Conservation (phyloP, 2,329 filamentous ascomycete genomes). For the Ophiostoma piceae region DNA sequence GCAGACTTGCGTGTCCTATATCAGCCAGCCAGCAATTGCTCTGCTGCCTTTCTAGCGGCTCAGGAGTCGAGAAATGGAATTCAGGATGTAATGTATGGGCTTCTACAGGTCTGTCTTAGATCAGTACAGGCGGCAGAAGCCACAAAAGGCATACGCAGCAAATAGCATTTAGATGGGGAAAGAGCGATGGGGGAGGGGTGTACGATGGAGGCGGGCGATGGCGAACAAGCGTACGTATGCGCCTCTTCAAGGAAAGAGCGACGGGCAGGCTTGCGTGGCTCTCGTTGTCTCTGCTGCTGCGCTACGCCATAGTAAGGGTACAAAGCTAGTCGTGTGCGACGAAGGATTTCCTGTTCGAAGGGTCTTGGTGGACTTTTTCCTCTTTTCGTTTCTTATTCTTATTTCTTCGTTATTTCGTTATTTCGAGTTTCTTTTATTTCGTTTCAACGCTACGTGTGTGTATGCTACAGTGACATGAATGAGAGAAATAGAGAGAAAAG, state of each 20-base stretch:
- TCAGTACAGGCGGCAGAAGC: neutral
- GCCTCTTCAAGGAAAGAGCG: constrained; percentile 27
- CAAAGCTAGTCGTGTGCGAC: constrained; percentile 14
- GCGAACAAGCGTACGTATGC: constrained; percentile 29
- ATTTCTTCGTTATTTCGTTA: neutral
- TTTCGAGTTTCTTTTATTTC: neutral
- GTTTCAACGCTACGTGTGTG: neutral
- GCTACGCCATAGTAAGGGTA: constrained; percentile 20
- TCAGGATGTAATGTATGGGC: neutral
- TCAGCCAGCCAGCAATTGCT: neutral
- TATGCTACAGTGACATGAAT: neutral
- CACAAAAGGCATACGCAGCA: neutral
- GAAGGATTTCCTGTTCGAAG: constrained; percentile 15
- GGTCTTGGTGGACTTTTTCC: constrained; percentile 16
- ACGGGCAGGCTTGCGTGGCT: constrained; percentile 27
- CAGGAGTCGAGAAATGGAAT: neutral
- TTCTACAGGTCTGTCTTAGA: neutral
- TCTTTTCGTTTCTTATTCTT: neutral
- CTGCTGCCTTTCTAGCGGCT: neutral
- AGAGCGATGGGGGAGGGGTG: constrained; percentile 12
- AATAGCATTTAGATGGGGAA: constrained; percentile 12
- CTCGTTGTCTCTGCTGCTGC: constrained; percentile 20
- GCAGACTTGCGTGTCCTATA: neutral
- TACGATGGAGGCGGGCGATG: constrained; percentile 18
- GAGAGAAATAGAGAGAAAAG: neutral